These are phyloP conservation scores for Voacanga thouarsii DNA, from an alignment of 257 asterid species.

Conservation along the genomic window DNA sequence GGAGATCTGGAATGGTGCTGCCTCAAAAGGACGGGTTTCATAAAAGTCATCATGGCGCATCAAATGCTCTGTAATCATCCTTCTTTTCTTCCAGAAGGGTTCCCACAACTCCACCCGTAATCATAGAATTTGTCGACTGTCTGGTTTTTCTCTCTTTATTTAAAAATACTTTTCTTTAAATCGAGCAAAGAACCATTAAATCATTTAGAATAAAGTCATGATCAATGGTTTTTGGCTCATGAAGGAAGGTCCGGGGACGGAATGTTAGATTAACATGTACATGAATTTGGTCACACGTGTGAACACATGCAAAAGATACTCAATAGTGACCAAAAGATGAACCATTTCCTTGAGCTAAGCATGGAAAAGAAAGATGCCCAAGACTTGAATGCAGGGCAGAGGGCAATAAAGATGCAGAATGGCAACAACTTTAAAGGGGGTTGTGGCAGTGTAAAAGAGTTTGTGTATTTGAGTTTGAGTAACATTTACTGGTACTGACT, in stretches of 20 bases:
- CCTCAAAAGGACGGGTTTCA: background rate
- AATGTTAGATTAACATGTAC: too few species aligned
- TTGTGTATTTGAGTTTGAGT: background rate
- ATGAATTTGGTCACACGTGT: background rate
- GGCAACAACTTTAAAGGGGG: background rate
- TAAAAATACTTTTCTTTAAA: too few species aligned
- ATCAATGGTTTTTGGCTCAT: background rate
- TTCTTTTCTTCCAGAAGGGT: background rate
- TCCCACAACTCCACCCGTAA: background rate
- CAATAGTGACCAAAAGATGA: background rate
- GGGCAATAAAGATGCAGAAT: background rate
- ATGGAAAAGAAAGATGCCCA: background rate
- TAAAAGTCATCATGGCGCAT: background rate
- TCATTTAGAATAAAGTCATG: background rate
- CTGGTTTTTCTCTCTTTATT: background rate
- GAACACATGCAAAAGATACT: background rate
- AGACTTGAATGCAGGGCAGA: background rate
- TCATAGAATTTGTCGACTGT: background rate
- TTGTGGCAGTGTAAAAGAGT: background rate
- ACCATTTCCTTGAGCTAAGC: background rate
- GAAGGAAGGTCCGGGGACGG: too few species aligned
- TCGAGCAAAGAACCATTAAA: too few species aligned
- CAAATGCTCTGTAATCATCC: too few species aligned
- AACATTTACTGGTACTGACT: background rate
- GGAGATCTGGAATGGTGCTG: slow-evolving; percentile 53